Percentiles rank a stretch among this genome's conserved stretches.
Conservation (phyloP, 768 basidiomycete species). For the Gymnopilus dilepis region DNA sequence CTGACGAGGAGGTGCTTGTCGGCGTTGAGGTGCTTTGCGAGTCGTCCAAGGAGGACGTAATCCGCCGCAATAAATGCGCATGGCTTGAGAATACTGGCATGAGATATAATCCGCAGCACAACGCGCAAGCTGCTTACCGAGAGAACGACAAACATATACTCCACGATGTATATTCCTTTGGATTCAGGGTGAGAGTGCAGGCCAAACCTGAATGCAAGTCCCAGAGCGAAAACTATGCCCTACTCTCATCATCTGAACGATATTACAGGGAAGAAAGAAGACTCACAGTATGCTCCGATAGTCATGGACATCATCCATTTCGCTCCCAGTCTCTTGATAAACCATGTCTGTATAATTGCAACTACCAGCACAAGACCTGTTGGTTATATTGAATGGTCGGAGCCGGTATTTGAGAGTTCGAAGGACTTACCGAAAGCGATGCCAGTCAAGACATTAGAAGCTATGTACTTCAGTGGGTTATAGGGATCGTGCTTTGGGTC, state of each 20-base stretch:
- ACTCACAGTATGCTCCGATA: slow-evolving; percentile 63
- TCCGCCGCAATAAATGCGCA: slow-evolving; percentile 77
- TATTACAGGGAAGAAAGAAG: background rate
- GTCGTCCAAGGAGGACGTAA: slow-evolving; percentile 68
- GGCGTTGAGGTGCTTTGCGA: slow-evolving; percentile 55
- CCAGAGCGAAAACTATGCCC: slow-evolving; percentile 58
- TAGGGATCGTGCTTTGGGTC: slow-evolving; percentile 58
- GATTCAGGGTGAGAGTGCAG: slow-evolving; percentile 59
- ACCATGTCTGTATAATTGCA: slow-evolving; percentile 49
- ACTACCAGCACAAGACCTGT: slow-evolving; percentile 44
- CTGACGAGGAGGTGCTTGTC: slow-evolving; percentile 54
- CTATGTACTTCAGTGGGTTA: slow-evolving; percentile 60
- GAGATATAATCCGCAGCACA: background rate
- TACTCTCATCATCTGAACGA: background rate
- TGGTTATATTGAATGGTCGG: background rate
- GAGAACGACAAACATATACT: slow-evolving; percentile 65
- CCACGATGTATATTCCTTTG: slow-evolving; percentile 54
- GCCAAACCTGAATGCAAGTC: slow-evolving; percentile 60
- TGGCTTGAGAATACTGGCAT: slow-evolving; percentile 45
- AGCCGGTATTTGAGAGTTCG: background rate
- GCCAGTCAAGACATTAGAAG: slow-evolving; percentile 54
- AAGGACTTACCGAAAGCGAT: slow-evolving; percentile 39
- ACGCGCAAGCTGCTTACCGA: slow-evolving; percentile 43
- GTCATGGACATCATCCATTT: slow-evolving; percentile 67
- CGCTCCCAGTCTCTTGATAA: slow-evolving; percentile 49